Evolutionary conservation across 345 rosid species (phyloP).

Genomic region (Orychophragmus violaceus): DNA sequence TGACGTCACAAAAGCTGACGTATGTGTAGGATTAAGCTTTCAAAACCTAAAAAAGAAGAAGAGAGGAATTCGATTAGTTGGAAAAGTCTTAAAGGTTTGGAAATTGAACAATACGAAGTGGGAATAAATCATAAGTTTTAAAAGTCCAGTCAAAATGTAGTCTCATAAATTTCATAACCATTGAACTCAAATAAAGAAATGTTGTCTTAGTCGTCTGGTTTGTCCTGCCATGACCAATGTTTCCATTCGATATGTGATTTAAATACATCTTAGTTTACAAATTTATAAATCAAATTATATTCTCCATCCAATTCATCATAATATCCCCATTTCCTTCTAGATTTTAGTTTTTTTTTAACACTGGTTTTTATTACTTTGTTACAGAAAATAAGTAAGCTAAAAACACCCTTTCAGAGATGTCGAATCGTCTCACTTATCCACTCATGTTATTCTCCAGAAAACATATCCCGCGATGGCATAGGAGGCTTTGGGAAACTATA

Average conservation of each 20-base stretch:
- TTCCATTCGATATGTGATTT: not conserved
- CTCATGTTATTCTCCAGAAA: too few relatives aligned
- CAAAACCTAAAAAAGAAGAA: not conserved
- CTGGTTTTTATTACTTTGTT: too few relatives aligned
- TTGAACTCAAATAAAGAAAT: not conserved
- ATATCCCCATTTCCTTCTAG: too few relatives aligned
- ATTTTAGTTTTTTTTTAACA: too few relatives aligned
- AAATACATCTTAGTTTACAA: not conserved
- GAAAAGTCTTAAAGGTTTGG: constrained; percentile 5
- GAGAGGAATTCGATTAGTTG: not conserved
- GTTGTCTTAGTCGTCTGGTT: not conserved
- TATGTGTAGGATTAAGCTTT: not conserved
- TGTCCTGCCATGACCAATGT: not conserved
- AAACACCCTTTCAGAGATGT: too few relatives aligned
- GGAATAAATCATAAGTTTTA: not conserved
- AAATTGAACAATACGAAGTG: not conserved
- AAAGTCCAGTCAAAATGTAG: not conserved
- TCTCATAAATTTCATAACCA: not conserved
- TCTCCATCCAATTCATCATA: too few relatives aligned
- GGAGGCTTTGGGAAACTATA: too few relatives aligned
- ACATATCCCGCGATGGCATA: too few relatives aligned
- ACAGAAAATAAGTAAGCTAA: too few relatives aligned
- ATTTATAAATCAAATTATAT: too few relatives aligned
- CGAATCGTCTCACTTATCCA: too few relatives aligned
- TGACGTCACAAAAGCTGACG: not conserved